Base-by-base conservation (phyloP, 495 filamentous ascomycete species). In the Corynascus novoguineensis region DNA sequence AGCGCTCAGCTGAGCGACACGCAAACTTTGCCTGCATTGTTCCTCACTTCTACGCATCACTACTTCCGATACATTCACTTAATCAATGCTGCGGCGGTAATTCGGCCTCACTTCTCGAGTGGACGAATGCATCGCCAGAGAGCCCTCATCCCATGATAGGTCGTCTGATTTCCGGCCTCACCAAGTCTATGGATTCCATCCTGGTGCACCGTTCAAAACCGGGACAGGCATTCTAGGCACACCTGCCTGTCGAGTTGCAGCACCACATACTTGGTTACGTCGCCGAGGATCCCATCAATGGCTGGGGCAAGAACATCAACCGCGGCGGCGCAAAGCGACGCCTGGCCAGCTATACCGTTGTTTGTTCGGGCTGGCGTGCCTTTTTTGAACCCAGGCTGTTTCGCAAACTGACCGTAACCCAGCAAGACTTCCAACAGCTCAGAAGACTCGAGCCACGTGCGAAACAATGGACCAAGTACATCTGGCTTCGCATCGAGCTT, bases 211-310 rank as follows among this genome's bases (percentile, higher is more conserved):
- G n/a, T n/a, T n/a, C n/a, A n/a, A n/a, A n/a, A n/a, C n/a, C n/a
- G n/a, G n/a, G n/a, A n/a, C n/a, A n/a, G 47, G 47, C 47, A 50
- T 24, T n/a, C 47, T 50, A 35, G 47, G 47, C 29, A 17, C 17
- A 32, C 29, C 15, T 50, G 29, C 47, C 47, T 6, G 6, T 10
- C 47, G 29, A 35, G 29, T 10, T 50, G 29, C 19, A 21, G 17
- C n/a, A n/a, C 12, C 2, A 0, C 0, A 50, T 50, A n/a, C 17
- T 24, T n/a, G 47, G 35, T 9, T 4, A 35, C 5, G 29, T 50
- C 9, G 19, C 29, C n/a, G 11, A 24, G 4, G 29, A 34, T 25
- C 46, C 28, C n/a, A 17, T 3, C 0, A 22, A 14, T 6, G 6
- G 5, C 1, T 9, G 1, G 27, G 46, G 46, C n/a, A 1, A 10